Evolutionary conservation across 2,329 filamentous ascomycete genomes (phyloP), one percentile per base, ranked within the genome.

Genomic region (Rutstroemia sp.): DNA sequence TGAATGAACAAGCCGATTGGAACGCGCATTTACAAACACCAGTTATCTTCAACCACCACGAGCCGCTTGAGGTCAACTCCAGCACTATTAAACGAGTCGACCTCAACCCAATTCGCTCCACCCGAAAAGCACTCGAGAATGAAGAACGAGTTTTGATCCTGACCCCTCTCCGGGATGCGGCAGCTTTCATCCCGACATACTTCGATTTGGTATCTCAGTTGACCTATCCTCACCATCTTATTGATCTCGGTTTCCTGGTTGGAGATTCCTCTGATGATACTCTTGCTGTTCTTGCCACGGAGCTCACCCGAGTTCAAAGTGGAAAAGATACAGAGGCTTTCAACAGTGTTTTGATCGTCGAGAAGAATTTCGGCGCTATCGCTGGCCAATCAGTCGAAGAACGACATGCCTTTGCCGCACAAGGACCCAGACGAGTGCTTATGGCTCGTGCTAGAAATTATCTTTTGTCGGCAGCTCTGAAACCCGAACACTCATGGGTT

Each of bases 401-500:
- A 62, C 82, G 92, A 62, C 94, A 99, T 70, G 83, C 83, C 0
- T 97, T 92, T 67, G 84, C 83, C 57, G 91, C 89, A 2, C 94
- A 99, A 69, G 94, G 86, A 1, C 92, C 92, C 5, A 83, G 94
- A 61, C 84, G 94, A 63, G 97, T 92, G 75, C 84, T 87, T 38
- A 92, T 99, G 82, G 94, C 88, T 47, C 84, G 81, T 64, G 94
- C 94, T 27, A 83, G 94, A 65, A 99, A 99, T 72, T 99, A 95
- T 72, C 78, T 99, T 19, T 81, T 99, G 2, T 82, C 84, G 34
- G 79, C 89, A 0, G 87, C 94, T 3, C 70, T 99, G 66, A 95
- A 95, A 75, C 84, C 91, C 0, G 91, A 97, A 60, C 94, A 99
- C 70, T 92, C 91, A 8, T 99, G 94, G 94, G 92, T 97, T 8